Conservation (phyloP, 805 yeast genomes). For the Metschnikowia lachancei region DNA sequence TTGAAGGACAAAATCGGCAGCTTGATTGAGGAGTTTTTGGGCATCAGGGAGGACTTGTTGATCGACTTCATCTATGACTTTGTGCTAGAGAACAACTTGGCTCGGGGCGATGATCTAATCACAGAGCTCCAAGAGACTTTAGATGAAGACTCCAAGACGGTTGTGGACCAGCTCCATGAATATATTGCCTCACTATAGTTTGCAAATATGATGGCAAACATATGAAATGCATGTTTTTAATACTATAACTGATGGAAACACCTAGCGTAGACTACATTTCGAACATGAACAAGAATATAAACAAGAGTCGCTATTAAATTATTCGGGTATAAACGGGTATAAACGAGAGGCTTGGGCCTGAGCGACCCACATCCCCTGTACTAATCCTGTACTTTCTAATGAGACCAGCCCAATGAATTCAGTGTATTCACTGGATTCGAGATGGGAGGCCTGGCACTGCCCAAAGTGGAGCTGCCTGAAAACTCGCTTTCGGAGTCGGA, state of each 20-base stretch:
- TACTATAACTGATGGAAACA: too few relatives aligned
- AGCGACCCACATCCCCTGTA: neutral
- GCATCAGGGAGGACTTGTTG: constrained; percentile 51
- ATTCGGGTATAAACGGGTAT: constrained; percentile 12
- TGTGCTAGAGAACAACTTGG: constrained; percentile 31
- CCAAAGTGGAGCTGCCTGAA: constrained; percentile 20
- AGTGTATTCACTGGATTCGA: constrained; percentile 69
- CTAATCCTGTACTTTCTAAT: neutral
- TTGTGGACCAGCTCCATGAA: constrained; percentile 37
- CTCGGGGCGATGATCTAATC: constrained; percentile 33
- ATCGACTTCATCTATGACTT: constrained; percentile 42
- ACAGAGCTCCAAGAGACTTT: constrained; percentile 49
- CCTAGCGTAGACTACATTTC: too few relatives aligned
- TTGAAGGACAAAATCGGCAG: constrained; percentile 39
- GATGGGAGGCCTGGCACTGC: constrained; percentile 44
- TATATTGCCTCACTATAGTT: constrained; percentile 6
- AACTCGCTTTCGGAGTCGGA: constrained; percentile 40
- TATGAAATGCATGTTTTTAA: neutral
- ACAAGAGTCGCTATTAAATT: neutral
- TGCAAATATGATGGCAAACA: too few relatives aligned
- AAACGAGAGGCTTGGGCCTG: neutral
- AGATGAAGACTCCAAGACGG: constrained; percentile 46
- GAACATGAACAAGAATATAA: neutral
- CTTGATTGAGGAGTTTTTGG: constrained; percentile 51
- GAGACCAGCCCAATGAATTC: constrained; percentile 68